These are phyloP conservation scores for Mycosarcoma mackinlayi DNA, from an alignment of 1,284 basidiomycete genomes.

Conservation along the genomic window DNA sequence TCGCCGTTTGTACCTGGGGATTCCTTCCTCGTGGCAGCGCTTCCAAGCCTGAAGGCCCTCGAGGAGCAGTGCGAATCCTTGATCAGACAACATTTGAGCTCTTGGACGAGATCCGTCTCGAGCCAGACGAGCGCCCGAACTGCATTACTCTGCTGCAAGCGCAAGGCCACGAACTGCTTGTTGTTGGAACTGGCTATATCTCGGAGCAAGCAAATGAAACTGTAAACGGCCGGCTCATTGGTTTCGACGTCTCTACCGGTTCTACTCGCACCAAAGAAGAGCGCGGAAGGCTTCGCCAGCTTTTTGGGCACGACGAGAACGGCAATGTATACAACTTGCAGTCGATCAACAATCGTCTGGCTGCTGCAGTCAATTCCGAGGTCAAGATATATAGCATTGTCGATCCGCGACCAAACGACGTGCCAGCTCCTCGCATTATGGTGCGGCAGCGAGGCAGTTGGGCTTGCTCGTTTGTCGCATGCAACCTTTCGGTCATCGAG, in stretches of 20 bases:
- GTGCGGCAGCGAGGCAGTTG: constrained; percentile 50
- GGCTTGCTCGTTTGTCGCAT: constrained; percentile 64
- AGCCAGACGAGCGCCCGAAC: constrained; percentile 58
- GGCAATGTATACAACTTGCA: constrained; percentile 63
- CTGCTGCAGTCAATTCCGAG: constrained; percentile 62
- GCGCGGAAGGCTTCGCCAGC: constrained; percentile 22
- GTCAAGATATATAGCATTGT: constrained; percentile 48
- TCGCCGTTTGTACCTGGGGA: constrained; percentile 47
- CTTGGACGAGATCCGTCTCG: constrained; percentile 42
- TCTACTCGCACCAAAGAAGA: constrained; percentile 32
- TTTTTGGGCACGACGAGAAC: constrained; percentile 46
- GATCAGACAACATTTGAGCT: constrained; percentile 18
- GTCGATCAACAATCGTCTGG: constrained; percentile 32
- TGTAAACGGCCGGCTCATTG: constrained; percentile 48
- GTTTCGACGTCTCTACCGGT: constrained; percentile 35
- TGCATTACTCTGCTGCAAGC: constrained; percentile 41
- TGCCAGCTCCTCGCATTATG: constrained; percentile 14
- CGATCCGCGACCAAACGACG: constrained; percentile 16
- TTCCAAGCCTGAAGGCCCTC: constrained; percentile 8
- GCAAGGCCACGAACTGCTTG: constrained; percentile 33
- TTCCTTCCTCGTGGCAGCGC: constrained; percentile 47
- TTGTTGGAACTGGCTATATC: constrained; percentile 59
- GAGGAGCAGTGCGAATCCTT: constrained; percentile 36
- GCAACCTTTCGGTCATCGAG: constrained; percentile 45
- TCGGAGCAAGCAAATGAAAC: constrained; percentile 42